Base-by-base conservation (phyloP, 2,329 filamentous ascomycete genomes). In the Pestalotiopsis sp. region DNA sequence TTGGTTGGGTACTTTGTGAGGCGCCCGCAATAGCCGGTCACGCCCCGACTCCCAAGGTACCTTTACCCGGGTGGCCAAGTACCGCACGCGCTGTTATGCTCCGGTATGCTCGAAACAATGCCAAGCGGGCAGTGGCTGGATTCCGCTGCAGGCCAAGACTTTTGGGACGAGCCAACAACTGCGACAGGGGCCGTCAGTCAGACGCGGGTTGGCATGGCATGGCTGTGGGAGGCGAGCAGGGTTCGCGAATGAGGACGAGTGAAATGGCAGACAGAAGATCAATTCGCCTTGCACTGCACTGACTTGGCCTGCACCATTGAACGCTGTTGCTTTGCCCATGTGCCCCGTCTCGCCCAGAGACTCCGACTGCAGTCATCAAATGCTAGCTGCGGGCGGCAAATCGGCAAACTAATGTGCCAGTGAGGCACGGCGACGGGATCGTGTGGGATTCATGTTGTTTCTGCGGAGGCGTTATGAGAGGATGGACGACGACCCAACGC, bases 131-230 rank as follows among this genome's bases (percentile, higher is more conserved):
- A 20, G 45, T 59, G 23, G 57, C 23, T 59, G 57, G 57, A 41
- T 61, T 39, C 59, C 59, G 59, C 59, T 61, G 59, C 59, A 61
- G n/a, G 59, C 59, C 59, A 61, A 61, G 59, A 39, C 59, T 61
- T 52, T 23, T 59, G 57, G 59, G 59, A 36, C 14, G 58, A 27
- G 13, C 17, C 59, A 12, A 25, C 14, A 41, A 20, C 31, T 39
- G 59, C 59, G 31, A 61, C 59, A 36, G n/a, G 31, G 59, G 23
- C 36, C 31, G 36, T 27, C 25, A 39, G 23, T n/a, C 23, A n/a
- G 27, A 61, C 45, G 45, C 45, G 45, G 45, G 17, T 52, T 17
- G 39, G 45, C 45, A n/a, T 52, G 14, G 45, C 17, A n/a, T n/a
- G 45, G 45, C 20, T 7, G 31, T 31, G 31, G 31, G 31, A 31